Percentiles rank a stretch among this genome's conserved stretches.
phyloP scores from a whole-genome alignment of 2,329 filamentous ascomycete species.

The Annulohypoxylon truncatum region DNA sequence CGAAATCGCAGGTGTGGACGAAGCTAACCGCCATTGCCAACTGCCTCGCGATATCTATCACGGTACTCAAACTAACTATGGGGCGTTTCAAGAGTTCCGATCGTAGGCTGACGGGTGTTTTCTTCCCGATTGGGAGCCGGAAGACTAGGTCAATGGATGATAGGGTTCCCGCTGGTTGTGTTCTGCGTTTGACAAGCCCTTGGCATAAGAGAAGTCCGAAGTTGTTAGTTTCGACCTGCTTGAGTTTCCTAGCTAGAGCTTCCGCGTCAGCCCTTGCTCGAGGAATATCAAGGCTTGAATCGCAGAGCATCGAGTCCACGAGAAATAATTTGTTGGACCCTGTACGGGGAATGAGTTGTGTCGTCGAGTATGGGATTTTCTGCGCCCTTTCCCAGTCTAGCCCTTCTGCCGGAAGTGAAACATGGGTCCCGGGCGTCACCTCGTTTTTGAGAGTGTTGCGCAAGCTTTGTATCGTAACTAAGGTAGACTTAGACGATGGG shows the following conservation, averaged over 20 bases:
- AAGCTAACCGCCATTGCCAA: not conserved
- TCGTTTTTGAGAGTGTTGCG: not conserved
- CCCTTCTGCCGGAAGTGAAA: not conserved
- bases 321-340: not conserved
- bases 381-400: not conserved
- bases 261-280: not conserved
- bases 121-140: not conserved
- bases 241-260: not conserved
- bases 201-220: not conserved
- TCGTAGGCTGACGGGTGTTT: not conserved
- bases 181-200: not conserved
- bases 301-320: not conserved
- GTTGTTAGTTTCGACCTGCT: not conserved
- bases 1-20: not conserved
- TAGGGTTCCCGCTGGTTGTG: not conserved
- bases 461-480: not conserved
- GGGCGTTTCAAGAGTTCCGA: not conserved
- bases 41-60: not conserved
- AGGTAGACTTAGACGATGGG: not conserved
- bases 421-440: not conserved
- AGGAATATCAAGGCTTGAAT: not conserved
- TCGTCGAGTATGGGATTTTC: not conserved
- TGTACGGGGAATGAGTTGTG: not conserved
- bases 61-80: not conserved
- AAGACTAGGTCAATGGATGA: not conserved